Evolutionary conservation across 2,329 filamentous ascomycete genomes (phyloP).

Genomic region (Elsinoe fawcettii): DNA sequence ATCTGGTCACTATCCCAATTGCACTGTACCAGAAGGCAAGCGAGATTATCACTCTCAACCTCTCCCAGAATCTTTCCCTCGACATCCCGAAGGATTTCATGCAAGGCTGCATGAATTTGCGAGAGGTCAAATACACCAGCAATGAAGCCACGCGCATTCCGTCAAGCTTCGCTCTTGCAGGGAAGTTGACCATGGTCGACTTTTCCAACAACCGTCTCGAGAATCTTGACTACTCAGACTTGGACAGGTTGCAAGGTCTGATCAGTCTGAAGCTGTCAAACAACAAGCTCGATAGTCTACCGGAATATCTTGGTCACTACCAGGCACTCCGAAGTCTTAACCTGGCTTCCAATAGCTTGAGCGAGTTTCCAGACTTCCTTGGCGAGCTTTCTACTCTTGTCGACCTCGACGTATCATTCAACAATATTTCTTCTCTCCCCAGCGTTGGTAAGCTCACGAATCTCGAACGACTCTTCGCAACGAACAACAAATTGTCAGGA

Average conservation of each 20-base stretch:
- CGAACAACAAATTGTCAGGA: constrained; percentile 81
- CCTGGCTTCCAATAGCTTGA: constrained; percentile 86
- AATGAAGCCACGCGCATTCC: constrained; percentile 87
- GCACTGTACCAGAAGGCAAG: constrained; percentile 81
- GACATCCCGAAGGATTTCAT: constrained; percentile 96
- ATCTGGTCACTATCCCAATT: constrained; percentile 91
- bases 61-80: constrained; percentile 84
- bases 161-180: constrained; percentile 72
- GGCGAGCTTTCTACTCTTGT: constrained; percentile 75
- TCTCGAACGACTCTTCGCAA: constrained; percentile 85
- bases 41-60: constrained; percentile 90
- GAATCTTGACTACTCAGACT: constrained; percentile 73
- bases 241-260: constrained; percentile 66
- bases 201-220: constrained; percentile 92
- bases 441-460: constrained; percentile 71
- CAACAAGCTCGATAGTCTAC: constrained; percentile 74
- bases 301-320: constrained; percentile 75
- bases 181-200: constrained; percentile 77
- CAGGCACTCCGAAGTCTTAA: constrained; percentile 74
- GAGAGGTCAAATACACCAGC: constrained; percentile 92
- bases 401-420: constrained; percentile 95
- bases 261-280: constrained; percentile 90
- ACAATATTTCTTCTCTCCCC: constrained; percentile 71
- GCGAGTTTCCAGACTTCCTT: constrained; percentile 75
- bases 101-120: constrained; percentile 79